Evolutionary conservation across 129 eudicot genomes (phyloP).

Genomic region (Tagetes patula): DNA sequence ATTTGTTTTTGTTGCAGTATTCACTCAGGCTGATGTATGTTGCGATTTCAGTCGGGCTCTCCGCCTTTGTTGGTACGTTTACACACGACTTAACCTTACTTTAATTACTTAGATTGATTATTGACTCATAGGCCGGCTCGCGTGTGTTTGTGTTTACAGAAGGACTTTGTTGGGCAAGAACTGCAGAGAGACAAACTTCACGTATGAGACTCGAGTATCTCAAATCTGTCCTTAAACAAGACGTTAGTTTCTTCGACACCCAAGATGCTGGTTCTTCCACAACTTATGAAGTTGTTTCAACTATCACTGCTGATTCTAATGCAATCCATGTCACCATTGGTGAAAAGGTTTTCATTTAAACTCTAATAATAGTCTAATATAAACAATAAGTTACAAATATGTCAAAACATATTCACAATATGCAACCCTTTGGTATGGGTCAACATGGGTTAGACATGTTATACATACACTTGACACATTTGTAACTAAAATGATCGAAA

Average conservation of each 20-base stretch:
- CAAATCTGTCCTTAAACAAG: conserved; percentile 75
- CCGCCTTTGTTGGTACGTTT: conserved; percentile 66
- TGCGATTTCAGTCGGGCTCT: conserved; percentile 61
- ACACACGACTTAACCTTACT: neutral
- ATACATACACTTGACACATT: neutral
- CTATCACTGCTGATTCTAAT: conserved; percentile 63
- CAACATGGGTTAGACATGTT: neutral
- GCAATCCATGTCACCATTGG: conserved; percentile 63
- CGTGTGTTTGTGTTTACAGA: conserved; percentile 35
- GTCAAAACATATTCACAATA: conserved; percentile 6
- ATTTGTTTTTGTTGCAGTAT: conserved; percentile 41
- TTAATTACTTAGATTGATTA: neutral
- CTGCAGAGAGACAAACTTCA: conserved; percentile 75
- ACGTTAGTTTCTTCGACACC: conserved; percentile 72
- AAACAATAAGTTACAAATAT: neutral
- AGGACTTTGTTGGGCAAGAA: conserved; percentile 77
- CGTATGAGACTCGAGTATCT: conserved; percentile 64
- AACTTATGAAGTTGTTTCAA: conserved; percentile 59
- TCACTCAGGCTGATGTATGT: conserved; percentile 64
- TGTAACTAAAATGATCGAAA: neutral
- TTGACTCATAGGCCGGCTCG: neutral
- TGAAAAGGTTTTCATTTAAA: conserved; percentile 48
- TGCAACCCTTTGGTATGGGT: neutral
- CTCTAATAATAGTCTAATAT: neutral
- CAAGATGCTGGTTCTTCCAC: conserved; percentile 68